phyloP scores from a whole-genome alignment of 2,329 filamentous ascomycete species.

The Simplicillium sp. region DNA sequence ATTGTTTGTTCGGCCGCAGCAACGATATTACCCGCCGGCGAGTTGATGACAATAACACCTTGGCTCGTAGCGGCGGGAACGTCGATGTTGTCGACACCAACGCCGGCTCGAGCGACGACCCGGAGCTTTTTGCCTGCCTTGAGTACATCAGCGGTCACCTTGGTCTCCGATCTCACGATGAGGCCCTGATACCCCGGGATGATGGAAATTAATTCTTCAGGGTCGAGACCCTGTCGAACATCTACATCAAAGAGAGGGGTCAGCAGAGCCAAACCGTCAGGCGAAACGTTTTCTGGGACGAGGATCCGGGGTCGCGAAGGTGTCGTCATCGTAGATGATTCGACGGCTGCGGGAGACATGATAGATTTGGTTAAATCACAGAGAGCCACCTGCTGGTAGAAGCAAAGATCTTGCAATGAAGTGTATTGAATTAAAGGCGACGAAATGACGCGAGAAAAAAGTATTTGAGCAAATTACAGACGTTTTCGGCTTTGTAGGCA shows the following conservation, averaged over 20 bases:
- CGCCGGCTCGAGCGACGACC: constrained; percentile 71
- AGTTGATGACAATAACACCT: constrained; percentile 75
- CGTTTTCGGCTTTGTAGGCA: too few relatives aligned
- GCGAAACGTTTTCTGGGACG: constrained; percentile 70
- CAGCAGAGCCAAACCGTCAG: constrained; percentile 66
- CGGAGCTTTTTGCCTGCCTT: constrained; percentile 58
- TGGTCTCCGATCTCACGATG: constrained; percentile 73
- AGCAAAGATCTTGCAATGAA: too few relatives aligned
- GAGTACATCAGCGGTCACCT: constrained; percentile 62
- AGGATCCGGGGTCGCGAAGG: constrained; percentile 41
- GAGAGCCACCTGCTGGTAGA: too few relatives aligned
- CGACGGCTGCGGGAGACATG: constrained; percentile 12
- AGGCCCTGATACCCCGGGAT: constrained; percentile 68
- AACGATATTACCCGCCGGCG: constrained; percentile 69
- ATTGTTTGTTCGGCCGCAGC: constrained; percentile 74
- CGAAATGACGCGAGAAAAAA: too few relatives aligned
- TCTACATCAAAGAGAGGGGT: constrained; percentile 60
- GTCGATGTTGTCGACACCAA: constrained; percentile 77
- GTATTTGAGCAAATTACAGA: too few relatives aligned
- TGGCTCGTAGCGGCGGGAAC: constrained; percentile 61
- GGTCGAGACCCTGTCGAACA: constrained; percentile 50
- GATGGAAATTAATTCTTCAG: constrained; percentile 53
- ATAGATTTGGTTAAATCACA: background rate
- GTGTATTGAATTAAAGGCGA: too few relatives aligned
- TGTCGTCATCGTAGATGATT: constrained; percentile 13